These are phyloP conservation scores for Talaromyces sp. DNA, from an alignment of 2,329 filamentous ascomycete species.

Conservation along the genomic window DNA sequence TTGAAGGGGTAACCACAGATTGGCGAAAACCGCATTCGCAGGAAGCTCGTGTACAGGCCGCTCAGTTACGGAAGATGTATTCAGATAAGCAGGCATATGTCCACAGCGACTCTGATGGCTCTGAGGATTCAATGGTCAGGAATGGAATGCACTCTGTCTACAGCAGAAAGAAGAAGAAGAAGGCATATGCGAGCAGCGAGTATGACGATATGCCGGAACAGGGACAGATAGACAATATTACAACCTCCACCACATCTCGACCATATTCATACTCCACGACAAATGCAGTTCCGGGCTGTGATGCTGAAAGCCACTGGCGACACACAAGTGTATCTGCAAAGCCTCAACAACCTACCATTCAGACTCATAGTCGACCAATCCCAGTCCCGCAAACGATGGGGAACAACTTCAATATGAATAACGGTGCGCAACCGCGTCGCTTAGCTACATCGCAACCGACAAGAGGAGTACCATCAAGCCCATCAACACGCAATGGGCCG, in stretches of 20 bases:
- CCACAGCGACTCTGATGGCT: slow-evolving; percentile 30
- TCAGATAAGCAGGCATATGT: slow-evolving; percentile 33
- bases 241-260: background rate
- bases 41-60: slow-evolving; percentile 30
- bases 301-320: slow-evolving; percentile 11
- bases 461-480: background rate
- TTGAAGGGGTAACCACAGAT: slow-evolving; percentile 32
- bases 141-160: background rate
- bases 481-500: background rate
- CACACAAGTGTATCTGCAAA: background rate
- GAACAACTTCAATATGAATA: background rate
- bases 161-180: background rate
- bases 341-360: background rate
- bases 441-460: slow-evolving; percentile 10
- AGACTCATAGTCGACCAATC: slow-evolving; percentile 9
- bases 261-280: slow-evolving; percentile 12
- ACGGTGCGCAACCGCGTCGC: background rate
- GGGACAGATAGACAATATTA: background rate
- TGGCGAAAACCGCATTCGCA: slow-evolving; percentile 36
- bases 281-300: slow-evolving; percentile 8
- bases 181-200: background rate
- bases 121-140: slow-evolving; percentile 1
- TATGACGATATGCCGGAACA: slow-evolving; percentile 8
- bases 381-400: slow-evolving; percentile 9
- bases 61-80: slow-evolving; percentile 28